These are phyloP conservation scores for Mortierella sp. DNA, from an alignment of 371 early-diverging fungal species.

Conservation along the genomic window DNA sequence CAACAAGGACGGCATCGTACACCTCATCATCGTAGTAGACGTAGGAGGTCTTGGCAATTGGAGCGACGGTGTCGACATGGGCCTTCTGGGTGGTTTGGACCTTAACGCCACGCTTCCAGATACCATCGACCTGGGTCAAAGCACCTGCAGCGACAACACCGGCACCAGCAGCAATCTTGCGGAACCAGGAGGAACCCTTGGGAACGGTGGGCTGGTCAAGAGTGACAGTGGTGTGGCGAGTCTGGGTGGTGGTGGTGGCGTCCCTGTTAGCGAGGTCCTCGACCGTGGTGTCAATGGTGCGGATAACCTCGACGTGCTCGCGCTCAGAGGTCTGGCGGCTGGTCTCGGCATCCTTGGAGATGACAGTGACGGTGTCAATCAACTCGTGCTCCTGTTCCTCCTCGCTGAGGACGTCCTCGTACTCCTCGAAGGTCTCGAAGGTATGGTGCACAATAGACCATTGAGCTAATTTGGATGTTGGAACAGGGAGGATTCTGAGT, in stretches of 20 bases:
- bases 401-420: not conserved
- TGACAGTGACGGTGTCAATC: not conserved
- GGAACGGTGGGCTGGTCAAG: slow-evolving; percentile 7
- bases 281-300: slow-evolving; percentile 11
- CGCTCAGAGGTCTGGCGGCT: not conserved
- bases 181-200: slow-evolving; percentile 20
- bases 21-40: slow-evolving; percentile 25
- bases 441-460: slow-evolving; percentile 25
- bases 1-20: not conserved
- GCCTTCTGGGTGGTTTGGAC: slow-evolving; percentile 21
- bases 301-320: slow-evolving; percentile 2
- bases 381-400: slow-evolving; percentile 1
- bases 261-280: slow-evolving; percentile 18
- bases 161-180: slow-evolving; percentile 15
- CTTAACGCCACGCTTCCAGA: slow-evolving; percentile 21
- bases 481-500: not conserved
- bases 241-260: slow-evolving; percentile 9
- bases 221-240: not conserved
- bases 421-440: slow-evolving; percentile 16
- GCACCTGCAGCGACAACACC: slow-evolving; percentile 13
- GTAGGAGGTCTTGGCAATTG: slow-evolving; percentile 19
- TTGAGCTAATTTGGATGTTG: not conserved
- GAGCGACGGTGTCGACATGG: slow-evolving; percentile 7
- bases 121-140: slow-evolving; percentile 19
- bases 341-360: not conserved